Base-by-base conservation (phyloP, 2,329 filamentous ascomycete species). In the Sarocladiaceae sp. region DNA sequence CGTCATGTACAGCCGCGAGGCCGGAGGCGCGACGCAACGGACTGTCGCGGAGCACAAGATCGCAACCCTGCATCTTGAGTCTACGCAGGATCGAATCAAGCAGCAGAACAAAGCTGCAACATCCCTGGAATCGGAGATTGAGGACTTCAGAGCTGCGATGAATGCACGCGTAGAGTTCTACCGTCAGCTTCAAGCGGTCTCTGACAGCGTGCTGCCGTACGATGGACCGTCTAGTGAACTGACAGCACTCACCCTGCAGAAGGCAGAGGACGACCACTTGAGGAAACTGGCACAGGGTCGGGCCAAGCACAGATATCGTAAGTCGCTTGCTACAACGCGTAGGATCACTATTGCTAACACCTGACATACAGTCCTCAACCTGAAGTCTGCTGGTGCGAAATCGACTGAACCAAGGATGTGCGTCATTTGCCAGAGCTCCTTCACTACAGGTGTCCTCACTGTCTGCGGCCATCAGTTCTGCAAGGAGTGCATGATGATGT, bases 381-480 rank as follows among this genome's bases (percentile, higher is more conserved):
- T 79, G 39, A 70, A 73, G 53, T 62, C 73, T 45, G 66, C 73
- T 15, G 83, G 86, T 34, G 70, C 76, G n/a, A 78, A 75, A 41
- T 74, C 76, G 1, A 74, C 80, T 39, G 77, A 82, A 46, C 70
- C 80, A 6, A 76, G 80, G 23, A 80, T 85, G 42, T 98, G 93
- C 59, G 78, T 94, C 45, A 96, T 98, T 53, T 98, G 93, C 59
- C 83, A 86, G 56, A 74, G 76, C 10, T 58, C 71, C 0, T 95
- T 96, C 54, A 81, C 84, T 47, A 69, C 80, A n/a, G 91, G 91
- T 44, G 79, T 85, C 43, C 70, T 91, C 49, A 96, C 91, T 0
- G 76, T 88, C 1, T 97, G 93, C 59, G 91, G 91, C 0, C 93
- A 98, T 58, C 80, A 88, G 51, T 97, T 89, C 59, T 96, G 91